Evolutionary conservation across 2,329 filamentous ascomycete species (phyloP).

Genomic region (Beauveria sp.): DNA sequence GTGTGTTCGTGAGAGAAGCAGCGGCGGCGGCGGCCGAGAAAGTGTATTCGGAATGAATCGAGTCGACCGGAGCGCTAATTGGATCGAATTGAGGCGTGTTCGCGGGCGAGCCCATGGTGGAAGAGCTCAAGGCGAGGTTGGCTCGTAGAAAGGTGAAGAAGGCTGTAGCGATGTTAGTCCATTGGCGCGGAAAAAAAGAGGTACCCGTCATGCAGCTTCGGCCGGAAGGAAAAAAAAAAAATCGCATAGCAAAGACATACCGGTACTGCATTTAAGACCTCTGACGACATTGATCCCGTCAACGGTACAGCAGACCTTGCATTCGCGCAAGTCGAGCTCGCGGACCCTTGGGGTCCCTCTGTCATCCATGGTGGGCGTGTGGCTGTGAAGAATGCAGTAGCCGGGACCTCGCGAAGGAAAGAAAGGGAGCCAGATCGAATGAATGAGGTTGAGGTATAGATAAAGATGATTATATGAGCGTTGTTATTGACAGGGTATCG

Average conservation of each 20-base stretch:
- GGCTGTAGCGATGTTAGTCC: slow-evolving; percentile 39
- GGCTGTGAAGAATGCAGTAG: slow-evolving; percentile 13
- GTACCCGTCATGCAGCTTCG: not conserved
- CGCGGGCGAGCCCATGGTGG: slow-evolving; percentile 52
- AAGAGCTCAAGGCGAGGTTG: slow-evolving; percentile 63
- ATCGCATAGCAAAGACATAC: slow-evolving; percentile 30
- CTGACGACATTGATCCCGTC: slow-evolving; percentile 50
- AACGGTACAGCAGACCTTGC: slow-evolving; percentile 41
- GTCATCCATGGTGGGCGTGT: slow-evolving; percentile 15
- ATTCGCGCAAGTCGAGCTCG: slow-evolving; percentile 24
- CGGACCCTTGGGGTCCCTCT: slow-evolving; percentile 23
- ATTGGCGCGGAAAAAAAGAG: not conserved
- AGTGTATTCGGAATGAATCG: slow-evolving; percentile 27
- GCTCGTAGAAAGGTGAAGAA: slow-evolving; percentile 78
- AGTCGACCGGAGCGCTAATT: slow-evolving; percentile 20
- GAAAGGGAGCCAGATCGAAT: not conserved
- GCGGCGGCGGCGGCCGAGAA: slow-evolving; percentile 43
- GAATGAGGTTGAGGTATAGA: slow-evolving; percentile 3
- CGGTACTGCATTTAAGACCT: slow-evolving; percentile 48
- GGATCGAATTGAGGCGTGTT: slow-evolving; percentile 59
- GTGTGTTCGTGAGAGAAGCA: slow-evolving; percentile 35
- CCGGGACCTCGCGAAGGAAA: not conserved
- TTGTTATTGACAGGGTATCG: not conserved
- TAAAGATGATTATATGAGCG: not conserved
- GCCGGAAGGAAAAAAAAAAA: too few relatives aligned